Evolutionary conservation across 495 filamentous ascomycete species (phyloP).

Genomic region (Saxophila tyrrhenica): DNA sequence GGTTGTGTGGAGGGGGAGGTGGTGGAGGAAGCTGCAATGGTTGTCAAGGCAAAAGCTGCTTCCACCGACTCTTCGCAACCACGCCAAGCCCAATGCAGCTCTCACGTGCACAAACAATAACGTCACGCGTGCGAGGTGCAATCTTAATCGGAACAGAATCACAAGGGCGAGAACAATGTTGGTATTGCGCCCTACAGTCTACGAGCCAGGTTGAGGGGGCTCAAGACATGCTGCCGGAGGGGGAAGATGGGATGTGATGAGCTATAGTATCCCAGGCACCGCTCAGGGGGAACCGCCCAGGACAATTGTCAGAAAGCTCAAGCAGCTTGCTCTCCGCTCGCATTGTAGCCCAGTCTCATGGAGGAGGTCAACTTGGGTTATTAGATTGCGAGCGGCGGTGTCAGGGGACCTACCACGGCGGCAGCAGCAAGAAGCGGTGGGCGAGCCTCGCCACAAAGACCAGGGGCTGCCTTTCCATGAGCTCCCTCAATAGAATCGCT

Average conservation of each 20-base stretch:
- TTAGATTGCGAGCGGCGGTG: conserved; percentile 58
- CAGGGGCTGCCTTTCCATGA: too few relatives aligned
- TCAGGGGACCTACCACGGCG: background rate
- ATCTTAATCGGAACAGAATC: background rate
- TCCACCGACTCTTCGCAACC: background rate
- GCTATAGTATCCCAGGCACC: conserved; percentile 1
- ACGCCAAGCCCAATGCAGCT: background rate
- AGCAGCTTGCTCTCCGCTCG: conserved; percentile 49
- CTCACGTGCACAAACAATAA: conserved; percentile 14
- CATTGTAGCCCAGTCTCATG: conserved; percentile 61
- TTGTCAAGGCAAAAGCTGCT: background rate
- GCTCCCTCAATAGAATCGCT: too few relatives aligned
- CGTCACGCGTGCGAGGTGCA: background rate
- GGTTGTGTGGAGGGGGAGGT: background rate
- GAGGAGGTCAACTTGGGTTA: conserved; percentile 43
- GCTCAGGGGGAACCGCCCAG: conserved; percentile 7
- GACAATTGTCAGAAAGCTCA: conserved; percentile 13
- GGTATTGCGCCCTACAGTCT: conserved; percentile 4
- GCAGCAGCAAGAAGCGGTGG: background rate
- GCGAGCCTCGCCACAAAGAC: conserved; percentile 1
- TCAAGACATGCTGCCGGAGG: background rate
- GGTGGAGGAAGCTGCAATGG: background rate
- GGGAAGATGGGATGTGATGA: conserved; percentile 1
- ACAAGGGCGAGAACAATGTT: conserved; percentile 5
- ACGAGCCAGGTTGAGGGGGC: background rate